A percentile compares a stretch with the other conserved stretches of the same genome.
Evolutionary conservation across 2,329 filamentous ascomycete genomes (phyloP).

Genomic region (Paracamarosporium sp.): DNA sequence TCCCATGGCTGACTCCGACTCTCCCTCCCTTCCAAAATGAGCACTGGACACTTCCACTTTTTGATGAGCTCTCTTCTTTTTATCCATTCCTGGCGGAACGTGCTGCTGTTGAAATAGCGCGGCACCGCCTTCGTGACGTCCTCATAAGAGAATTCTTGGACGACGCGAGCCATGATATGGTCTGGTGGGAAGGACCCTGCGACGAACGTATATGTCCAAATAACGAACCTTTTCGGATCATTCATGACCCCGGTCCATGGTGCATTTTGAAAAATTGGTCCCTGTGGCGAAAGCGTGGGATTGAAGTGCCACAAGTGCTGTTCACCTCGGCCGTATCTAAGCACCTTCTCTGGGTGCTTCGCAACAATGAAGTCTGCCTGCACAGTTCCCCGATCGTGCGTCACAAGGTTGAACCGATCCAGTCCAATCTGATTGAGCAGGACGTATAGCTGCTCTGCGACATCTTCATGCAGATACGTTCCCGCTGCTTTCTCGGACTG

Average conservation of each 20-base stretch:
- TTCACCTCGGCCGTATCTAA: not conserved
- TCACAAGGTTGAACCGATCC: not conserved
- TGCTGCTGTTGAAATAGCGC: not conserved
- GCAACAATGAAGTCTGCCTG: not conserved
- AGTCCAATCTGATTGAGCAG: not conserved
- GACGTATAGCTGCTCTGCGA: not conserved
- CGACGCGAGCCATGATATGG: not conserved
- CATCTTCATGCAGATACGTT: not conserved
- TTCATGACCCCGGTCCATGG: not conserved
- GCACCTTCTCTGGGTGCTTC: not conserved
- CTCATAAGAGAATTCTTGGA: not conserved
- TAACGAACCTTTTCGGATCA: not conserved
- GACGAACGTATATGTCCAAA: not conserved
- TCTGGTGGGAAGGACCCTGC: not conserved
- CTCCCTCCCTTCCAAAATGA: not conserved
- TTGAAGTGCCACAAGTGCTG: constrained; percentile 1
- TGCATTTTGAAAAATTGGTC: not conserved
- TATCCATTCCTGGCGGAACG: not conserved
- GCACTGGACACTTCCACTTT: not conserved
- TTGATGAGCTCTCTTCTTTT: not conserved
- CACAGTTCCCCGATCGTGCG: not conserved
- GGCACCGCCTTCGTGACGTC: not conserved
- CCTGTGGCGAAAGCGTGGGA: not conserved
- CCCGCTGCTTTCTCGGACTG: not conserved
- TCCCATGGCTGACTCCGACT: not conserved